Base-by-base conservation (phyloP, 768 basidiomycete genomes). In the Lactarius evosmus region DNA sequence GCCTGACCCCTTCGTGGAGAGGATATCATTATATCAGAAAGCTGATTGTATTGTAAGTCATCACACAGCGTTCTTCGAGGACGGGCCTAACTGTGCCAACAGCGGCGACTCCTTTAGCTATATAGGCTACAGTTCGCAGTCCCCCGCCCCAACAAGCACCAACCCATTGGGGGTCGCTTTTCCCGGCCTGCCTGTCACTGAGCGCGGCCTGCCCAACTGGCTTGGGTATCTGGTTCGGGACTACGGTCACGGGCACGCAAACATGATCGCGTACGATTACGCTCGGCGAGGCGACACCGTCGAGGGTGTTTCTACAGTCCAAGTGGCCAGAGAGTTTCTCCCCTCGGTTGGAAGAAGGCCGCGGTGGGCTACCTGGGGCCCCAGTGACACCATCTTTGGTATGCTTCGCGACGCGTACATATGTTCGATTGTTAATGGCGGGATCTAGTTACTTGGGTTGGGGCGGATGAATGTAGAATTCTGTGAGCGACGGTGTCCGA, bases 361-460 rank as follows among this genome's bases (percentile, higher is more conserved):
- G 30, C 62, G 68, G 3, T 76, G 77, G 74, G 74, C 76, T 19
- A 65, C 72, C 27, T 85, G 83, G 84, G 72, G 72, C 22, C 65
- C 74, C 4, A 67, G 74, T 3, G 74, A 78, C 60, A 75, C 82
- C 1, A 71, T 85, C 0, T 85, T 85, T 65, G 72, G 84, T 83
- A 66, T 71, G 78, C 62, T 14, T 33, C 16, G 29, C 30, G 36
- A 22, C 12, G 9, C 7, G 33, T 32, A 12, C 32, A 56, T 14
- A 36, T 32, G n/a, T 25, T n/a, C n/a, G 46, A 8, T 33, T 29
- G 25, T 33, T 53, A n/a, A 60, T 46, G 32, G 34, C 36, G 34
- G 33, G 30, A 16, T 49, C 40, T 56, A 84, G 83, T 82, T 16
- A 83, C 80, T 5, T 85, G 83, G 82, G 75, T 84, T 53, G 85